A percentile compares a stretch with the other conserved stretches of the same genome.
Evolutionary conservation across 2,329 filamentous ascomycete genomes (phyloP).

Genomic region (Hypoxylon sp.): DNA sequence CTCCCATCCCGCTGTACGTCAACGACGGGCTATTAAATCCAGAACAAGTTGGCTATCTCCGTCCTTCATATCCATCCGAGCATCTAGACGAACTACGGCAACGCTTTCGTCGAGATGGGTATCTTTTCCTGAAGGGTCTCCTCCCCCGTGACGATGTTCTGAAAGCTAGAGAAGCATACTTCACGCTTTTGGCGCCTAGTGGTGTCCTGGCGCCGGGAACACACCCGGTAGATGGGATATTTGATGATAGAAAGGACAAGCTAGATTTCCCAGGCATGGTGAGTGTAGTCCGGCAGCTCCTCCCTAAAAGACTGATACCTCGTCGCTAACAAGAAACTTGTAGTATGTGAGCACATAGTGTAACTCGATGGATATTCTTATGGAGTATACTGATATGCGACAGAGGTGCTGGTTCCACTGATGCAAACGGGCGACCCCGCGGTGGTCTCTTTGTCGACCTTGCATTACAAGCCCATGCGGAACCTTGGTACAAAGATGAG

Average conservation of each 20-base stretch:
- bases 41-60: conserved; percentile 54
- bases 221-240: conserved; percentile 59
- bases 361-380: background rate
- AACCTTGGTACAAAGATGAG: conserved; percentile 67
- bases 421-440: conserved; percentile 52
- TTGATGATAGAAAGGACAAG: conserved; percentile 55
- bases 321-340: conserved; percentile 7
- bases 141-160: conserved; percentile 61
- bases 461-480: conserved; percentile 67
- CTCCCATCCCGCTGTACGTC: conserved; percentile 36
- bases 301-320: background rate
- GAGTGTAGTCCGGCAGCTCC: conserved; percentile 28
- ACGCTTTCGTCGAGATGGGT: conserved; percentile 58
- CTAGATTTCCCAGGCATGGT: conserved; percentile 55
- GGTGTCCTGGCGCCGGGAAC: conserved; percentile 58
- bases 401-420: conserved; percentile 49
- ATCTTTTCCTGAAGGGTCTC: conserved; percentile 60
- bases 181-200: conserved; percentile 56
- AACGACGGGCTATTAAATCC: conserved; percentile 44
- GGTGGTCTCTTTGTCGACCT: conserved; percentile 58
- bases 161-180: conserved; percentile 59
- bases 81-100: conserved; percentile 57
- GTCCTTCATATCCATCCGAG: conserved; percentile 53
- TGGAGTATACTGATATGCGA: conserved; percentile 16
- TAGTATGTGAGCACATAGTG: conserved; percentile 15